Base-by-base conservation (phyloP, 495 filamentous ascomycete genomes). In the Penicillium alfredii region DNA sequence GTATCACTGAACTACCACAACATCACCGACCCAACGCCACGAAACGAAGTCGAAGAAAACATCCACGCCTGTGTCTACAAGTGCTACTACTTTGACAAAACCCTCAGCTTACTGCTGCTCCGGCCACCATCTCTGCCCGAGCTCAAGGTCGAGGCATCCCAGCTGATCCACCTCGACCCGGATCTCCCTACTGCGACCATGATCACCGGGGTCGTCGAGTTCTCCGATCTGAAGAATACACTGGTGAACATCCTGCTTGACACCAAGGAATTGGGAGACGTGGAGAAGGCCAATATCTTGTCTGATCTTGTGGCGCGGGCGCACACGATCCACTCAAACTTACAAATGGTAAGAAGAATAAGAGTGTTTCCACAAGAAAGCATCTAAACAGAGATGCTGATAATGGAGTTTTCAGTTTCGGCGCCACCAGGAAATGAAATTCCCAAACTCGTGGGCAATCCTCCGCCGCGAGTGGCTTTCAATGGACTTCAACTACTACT, bases 61-160 rank as follows among this genome's bases (percentile, higher is more conserved):
- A 53, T 60, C 5, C 56, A 55, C 20, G 42, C 45, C 1, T 58
- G 51, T 32, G 32, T 58, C 3, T 53, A 55, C 21, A 47, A 33
- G 6, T 61, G 60, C 37, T 65, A 59, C 30, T 58, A 59, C 22
- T 51, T 60, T 12, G 61, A 65, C 34, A 56, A 61, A 14, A 50
- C 49, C 3, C 49, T 65, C 11, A 61, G 61, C 39, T 37, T 63
- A 31, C 58, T 65, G 23, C 54, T 63, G 7, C 49, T 60, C 6
- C 59, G 61, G 8, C 61, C 59, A 2, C 42, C 55, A 5, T 58
- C 55, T 14, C 31, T 65, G 6, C 61, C 58, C 20, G 50, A 51
- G 11, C 46, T 62, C 13, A 53, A 53, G 18, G 44, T 58, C 1
- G 37, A 49, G 2, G 50, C 58, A 3, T 23, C 38, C 3, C 15